phyloP scores from a whole-genome alignment of 139 green algal genomes.

The Mesotaenium endlicherianum region DNA sequence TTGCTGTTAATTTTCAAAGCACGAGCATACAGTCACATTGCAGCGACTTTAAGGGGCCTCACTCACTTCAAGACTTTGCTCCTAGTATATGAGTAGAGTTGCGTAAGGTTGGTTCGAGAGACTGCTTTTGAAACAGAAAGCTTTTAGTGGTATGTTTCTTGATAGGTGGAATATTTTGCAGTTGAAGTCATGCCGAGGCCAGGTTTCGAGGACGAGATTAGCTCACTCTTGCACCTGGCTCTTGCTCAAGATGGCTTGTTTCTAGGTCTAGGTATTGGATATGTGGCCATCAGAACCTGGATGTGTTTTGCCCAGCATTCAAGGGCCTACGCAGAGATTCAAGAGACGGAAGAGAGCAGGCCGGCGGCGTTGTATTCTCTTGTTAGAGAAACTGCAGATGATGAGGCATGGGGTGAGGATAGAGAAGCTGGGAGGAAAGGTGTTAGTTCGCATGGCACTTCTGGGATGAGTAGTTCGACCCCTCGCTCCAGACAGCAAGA shows the following conservation, averaged over 20 bases:
- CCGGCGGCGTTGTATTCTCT: background rate
- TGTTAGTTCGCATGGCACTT: background rate
- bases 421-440: background rate
- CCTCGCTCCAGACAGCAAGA: too few relatives aligned
- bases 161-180: too few relatives aligned
- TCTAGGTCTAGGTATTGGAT: background rate
- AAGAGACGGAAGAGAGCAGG: background rate
- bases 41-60: too few relatives aligned
- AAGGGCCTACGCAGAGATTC: background rate
- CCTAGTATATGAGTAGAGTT: too few relatives aligned
- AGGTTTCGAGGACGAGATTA: conserved; percentile 17
- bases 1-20: too few relatives aligned
- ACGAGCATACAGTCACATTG: too few relatives aligned
- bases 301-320: background rate
- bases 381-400: background rate
- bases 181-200: too few relatives aligned
- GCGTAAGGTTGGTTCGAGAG: too few relatives aligned
- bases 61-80: too few relatives aligned
- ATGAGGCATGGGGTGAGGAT: background rate
- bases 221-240: background rate
- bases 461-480: conserved; percentile 1
- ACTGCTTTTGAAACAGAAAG: too few relatives aligned
- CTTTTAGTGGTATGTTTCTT: too few relatives aligned
- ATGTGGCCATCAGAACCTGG: background rate
- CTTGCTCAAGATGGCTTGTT: conserved; percentile 22